These are phyloP conservation scores for Tuber calosporum DNA, from an alignment of 495 filamentous ascomycete species.

Conservation along the genomic window DNA sequence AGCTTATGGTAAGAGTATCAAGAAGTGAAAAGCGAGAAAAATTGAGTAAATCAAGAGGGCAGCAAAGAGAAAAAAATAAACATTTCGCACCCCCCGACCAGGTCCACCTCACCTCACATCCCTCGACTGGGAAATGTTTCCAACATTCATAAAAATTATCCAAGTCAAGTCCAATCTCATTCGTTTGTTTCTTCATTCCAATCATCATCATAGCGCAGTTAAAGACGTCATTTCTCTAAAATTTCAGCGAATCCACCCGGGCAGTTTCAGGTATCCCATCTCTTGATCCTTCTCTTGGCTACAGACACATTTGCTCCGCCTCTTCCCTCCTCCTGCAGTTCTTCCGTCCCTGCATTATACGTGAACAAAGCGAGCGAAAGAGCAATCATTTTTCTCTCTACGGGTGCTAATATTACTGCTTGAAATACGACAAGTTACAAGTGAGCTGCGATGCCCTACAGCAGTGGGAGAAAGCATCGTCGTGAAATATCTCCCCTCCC, in stretches of 20 bases:
- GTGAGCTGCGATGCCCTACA: not conserved
- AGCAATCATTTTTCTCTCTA: not conserved
- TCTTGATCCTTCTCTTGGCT: not conserved
- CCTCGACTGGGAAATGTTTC: not conserved
- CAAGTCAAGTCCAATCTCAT: not conserved
- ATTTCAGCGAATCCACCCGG: not conserved
- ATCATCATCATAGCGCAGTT: not conserved
- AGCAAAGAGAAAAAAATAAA: not conserved
- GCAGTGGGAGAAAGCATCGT: not conserved
- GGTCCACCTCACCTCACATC: not conserved
- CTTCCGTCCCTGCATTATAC: not conserved
- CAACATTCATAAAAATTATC: not conserved
- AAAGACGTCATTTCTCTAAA: not conserved
- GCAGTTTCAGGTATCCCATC: not conserved
- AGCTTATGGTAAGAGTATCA: not conserved
- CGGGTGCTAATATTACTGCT: not conserved
- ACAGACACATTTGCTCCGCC: not conserved
- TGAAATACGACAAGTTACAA: conserved; percentile 1
- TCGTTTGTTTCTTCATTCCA: not conserved
- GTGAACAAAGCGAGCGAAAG: not conserved
- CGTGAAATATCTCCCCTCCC: not conserved
- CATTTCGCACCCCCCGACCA: not conserved
- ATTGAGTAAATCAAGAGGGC: not conserved
- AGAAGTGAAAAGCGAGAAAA: not conserved
- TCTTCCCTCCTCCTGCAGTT: not conserved